Conservation (phyloP, 768 basidiomycete genomes). For the Obba rivulosa region DNA sequence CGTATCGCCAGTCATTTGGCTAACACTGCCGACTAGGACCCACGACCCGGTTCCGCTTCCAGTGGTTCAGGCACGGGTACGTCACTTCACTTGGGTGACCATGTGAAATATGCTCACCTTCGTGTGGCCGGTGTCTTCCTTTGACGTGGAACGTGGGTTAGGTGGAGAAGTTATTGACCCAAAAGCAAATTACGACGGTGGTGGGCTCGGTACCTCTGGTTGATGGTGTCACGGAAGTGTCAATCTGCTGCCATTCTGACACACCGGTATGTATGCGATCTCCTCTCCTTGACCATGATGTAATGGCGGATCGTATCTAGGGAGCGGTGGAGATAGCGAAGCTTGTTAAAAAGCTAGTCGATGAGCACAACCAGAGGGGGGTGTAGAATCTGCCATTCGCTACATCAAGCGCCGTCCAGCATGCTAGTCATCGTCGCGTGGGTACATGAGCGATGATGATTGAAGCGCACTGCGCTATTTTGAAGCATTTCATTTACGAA, state of each 20-base stretch:
- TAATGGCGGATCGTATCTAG: constrained; percentile 20
- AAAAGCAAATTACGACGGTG: constrained; percentile 44
- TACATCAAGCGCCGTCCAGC: too few relatives aligned
- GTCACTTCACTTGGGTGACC: constrained; percentile 2
- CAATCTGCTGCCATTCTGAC: constrained; percentile 64
- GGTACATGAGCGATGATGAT: too few relatives aligned
- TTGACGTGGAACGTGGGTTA: too few relatives aligned
- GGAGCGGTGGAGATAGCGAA: constrained; percentile 48
- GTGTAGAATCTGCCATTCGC: too few relatives aligned
- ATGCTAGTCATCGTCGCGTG: too few relatives aligned
- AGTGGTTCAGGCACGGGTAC: constrained; percentile 39
- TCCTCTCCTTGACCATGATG: neutral
- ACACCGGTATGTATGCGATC: constrained; percentile 38
- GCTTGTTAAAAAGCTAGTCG: constrained; percentile 50
- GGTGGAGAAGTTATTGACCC: constrained; percentile 39
- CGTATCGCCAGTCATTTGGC: neutral
- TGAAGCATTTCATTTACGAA: too few relatives aligned
- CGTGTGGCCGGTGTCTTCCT: neutral
- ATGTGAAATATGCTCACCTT: neutral
- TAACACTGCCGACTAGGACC: constrained; percentile 30
- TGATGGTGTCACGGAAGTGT: constrained; percentile 40
- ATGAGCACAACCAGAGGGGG: constrained; percentile 38
- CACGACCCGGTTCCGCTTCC: constrained; percentile 43
- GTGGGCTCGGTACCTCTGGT: constrained; percentile 39
- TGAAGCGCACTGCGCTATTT: too few relatives aligned